Evolutionary conservation across 2,329 filamentous ascomycete genomes (phyloP).

Genomic region (Alternaria hordeiaustralica): DNA sequence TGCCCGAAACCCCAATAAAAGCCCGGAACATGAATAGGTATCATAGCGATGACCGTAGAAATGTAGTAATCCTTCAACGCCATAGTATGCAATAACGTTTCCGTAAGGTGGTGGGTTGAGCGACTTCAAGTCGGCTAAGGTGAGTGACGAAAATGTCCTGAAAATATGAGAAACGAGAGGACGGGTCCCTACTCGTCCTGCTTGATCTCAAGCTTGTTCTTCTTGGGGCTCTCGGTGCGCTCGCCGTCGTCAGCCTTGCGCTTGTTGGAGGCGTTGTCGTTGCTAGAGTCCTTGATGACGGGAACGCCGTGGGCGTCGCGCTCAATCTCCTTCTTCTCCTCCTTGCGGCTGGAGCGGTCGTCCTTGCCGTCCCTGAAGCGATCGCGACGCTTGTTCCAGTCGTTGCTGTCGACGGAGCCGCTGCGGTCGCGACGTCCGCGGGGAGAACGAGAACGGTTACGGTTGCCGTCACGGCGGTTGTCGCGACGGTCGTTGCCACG

Average conservation of each 20-base stretch:
- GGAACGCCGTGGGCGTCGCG: slow-evolving; percentile 37
- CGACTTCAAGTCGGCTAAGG: not conserved
- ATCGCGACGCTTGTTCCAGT: slow-evolving; percentile 40
- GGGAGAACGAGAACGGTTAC: slow-evolving; percentile 28
- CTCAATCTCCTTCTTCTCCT: slow-evolving; percentile 32
- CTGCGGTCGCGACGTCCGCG: slow-evolving; percentile 35
- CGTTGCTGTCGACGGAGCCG: slow-evolving; percentile 29
- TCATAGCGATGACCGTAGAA: slow-evolving; percentile 14
- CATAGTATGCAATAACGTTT: slow-evolving; percentile 14
- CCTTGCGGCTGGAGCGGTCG: slow-evolving; percentile 26
- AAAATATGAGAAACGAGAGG: not conserved
- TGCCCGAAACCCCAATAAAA: slow-evolving; percentile 6
- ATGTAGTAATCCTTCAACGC: slow-evolving; percentile 14
- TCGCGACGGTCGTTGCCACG: slow-evolving; percentile 26
- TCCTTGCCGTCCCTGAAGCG: slow-evolving; percentile 45
- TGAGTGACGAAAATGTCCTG: not conserved
- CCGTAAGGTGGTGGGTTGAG: not conserved
- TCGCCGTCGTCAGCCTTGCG: slow-evolving; percentile 41
- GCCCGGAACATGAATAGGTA: slow-evolving; percentile 7
- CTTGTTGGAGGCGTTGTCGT: slow-evolving; percentile 35
- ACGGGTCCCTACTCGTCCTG: slow-evolving; percentile 32
- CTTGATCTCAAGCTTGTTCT: slow-evolving; percentile 46
- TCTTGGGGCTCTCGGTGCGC: slow-evolving; percentile 33
- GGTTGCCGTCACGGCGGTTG: slow-evolving; percentile 31
- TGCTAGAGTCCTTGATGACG: slow-evolving; percentile 31